Percentiles rank a stretch among this genome's conserved stretches.
phyloP scores from a whole-genome alignment of 139 green algal species.

The Astrephomene gubernaculifera region DNA sequence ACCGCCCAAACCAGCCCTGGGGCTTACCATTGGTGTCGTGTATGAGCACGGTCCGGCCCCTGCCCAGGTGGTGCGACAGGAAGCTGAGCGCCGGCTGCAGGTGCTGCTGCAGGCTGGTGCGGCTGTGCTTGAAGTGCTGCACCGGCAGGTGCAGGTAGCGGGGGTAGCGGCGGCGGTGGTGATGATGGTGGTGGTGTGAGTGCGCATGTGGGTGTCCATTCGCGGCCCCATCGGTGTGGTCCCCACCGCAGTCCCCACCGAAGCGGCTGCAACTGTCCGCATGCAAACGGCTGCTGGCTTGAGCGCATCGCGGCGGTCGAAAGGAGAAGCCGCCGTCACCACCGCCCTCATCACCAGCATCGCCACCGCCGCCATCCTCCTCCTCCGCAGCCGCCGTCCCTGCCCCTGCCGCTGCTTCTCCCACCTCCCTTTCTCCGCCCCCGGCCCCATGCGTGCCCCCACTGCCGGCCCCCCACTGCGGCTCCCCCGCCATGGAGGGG shows the following conservation, averaged over 20 bases:
- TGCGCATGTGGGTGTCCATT: not conserved
- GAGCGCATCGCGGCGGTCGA: not conserved
- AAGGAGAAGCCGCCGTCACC: not conserved
- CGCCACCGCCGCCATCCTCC: too few relatives aligned
- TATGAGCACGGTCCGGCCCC: slow-evolving; percentile 60
- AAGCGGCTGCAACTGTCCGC: too few relatives aligned
- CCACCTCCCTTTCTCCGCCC: not conserved
- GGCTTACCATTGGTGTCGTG: slow-evolving; percentile 62
- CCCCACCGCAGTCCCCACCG: too few relatives aligned
- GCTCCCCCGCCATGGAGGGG: slow-evolving; percentile 42
- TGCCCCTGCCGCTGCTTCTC: not conserved
- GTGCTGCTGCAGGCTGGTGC: slow-evolving; percentile 36
- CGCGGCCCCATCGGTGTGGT: too few relatives aligned
- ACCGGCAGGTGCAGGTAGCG: slow-evolving; percentile 62
- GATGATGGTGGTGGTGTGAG: slow-evolving; percentile 4
- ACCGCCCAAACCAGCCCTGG: too few relatives aligned
- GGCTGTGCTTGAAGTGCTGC: slow-evolving; percentile 50
- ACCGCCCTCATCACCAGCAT: not conserved
- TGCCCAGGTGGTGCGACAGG: slow-evolving; percentile 54
- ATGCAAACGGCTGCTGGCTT: too few relatives aligned
- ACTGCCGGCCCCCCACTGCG: not conserved
- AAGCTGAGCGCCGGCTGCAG: slow-evolving; percentile 65
- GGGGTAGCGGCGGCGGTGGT: slow-evolving; percentile 1
- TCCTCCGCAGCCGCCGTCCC: not conserved
- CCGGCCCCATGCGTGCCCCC: not conserved